Conservation (phyloP, 495 filamentous ascomycete species). For the Daldinia bambusicola region DNA sequence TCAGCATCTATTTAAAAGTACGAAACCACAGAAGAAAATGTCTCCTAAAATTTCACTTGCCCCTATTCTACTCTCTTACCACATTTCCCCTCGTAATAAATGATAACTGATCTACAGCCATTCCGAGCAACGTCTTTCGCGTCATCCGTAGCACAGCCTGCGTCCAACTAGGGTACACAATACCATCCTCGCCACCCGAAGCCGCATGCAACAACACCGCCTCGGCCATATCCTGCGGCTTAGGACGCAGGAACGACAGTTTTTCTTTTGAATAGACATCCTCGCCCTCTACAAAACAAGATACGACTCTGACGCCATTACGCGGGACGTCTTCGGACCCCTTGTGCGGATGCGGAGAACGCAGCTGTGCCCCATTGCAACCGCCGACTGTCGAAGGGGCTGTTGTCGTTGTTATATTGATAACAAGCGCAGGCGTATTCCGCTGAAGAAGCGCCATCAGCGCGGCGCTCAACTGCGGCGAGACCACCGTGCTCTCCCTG, state of each 20-base stretch:
- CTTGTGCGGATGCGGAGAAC: too few species aligned
- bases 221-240: slow-evolving; percentile 41
- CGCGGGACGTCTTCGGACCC: not conserved
- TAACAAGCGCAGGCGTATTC: slow-evolving; percentile 38
- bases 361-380: not conserved
- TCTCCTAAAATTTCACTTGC: too few species aligned
- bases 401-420: slow-evolving; percentile 29
- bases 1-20: too few species aligned
- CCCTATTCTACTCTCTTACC: not conserved
- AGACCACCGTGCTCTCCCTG: too few species aligned
- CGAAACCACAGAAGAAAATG: too few species aligned
- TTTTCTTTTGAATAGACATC: not conserved
- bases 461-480: slow-evolving; percentile 19
- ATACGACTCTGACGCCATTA: slow-evolving; percentile 43
- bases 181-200: slow-evolving; percentile 6
- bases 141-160: slow-evolving; percentile 40
- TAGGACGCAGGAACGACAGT: slow-evolving; percentile 31
- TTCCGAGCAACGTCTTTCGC: slow-evolving; percentile 1
- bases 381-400: too few species aligned
- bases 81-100: not conserved
- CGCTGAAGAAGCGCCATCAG: slow-evolving; percentile 35
- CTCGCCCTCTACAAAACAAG: slow-evolving; percentile 38
- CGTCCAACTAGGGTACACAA: slow-evolving; percentile 46
- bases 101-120: not conserved
- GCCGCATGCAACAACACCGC: slow-evolving; percentile 44